phyloP scores from a whole-genome alignment of 163 green algal species.

The Volvox carteri region DNA sequence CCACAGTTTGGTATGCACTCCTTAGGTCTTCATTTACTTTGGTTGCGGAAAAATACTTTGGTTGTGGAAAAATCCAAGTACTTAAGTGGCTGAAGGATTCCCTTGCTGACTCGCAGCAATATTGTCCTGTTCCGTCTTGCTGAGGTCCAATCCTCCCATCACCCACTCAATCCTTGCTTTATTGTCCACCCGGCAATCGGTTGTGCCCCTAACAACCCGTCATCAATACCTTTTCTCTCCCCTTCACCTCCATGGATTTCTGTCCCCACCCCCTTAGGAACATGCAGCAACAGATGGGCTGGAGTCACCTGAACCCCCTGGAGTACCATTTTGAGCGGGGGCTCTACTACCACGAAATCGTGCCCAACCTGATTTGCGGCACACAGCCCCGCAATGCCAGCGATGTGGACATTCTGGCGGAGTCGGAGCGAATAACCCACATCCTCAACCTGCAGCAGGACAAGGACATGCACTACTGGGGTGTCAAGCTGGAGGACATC shows the following conservation, averaged over 20 bases:
- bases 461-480: slow-evolving; percentile 92
- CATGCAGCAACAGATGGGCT: slow-evolving; percentile 60
- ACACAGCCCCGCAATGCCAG: slow-evolving; percentile 76
- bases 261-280: not conserved
- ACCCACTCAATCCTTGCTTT: not conserved
- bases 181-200: not conserved
- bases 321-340: slow-evolving; percentile 61
- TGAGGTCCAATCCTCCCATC: no score
- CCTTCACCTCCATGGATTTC: not conserved
- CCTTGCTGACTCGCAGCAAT: not conserved
- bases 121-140: not conserved
- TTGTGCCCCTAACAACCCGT: not conserved
- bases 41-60: no score
- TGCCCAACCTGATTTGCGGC: slow-evolving; percentile 76
- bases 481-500: slow-evolving; percentile 77
- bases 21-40: no score
- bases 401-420: slow-evolving; percentile 77
- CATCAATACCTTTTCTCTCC: not conserved
- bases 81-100: not conserved
- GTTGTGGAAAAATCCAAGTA: no score
- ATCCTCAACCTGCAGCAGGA: slow-evolving; percentile 81
- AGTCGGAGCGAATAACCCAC: slow-evolving; percentile 71
- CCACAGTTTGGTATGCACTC: no score
- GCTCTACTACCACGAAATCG: slow-evolving; percentile 64
- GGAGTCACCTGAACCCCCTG: slow-evolving; percentile 50